phyloP scores from a whole-genome alignment of 192 early-diverging fungal genomes.

The Allomyces arbusculus region DNA sequence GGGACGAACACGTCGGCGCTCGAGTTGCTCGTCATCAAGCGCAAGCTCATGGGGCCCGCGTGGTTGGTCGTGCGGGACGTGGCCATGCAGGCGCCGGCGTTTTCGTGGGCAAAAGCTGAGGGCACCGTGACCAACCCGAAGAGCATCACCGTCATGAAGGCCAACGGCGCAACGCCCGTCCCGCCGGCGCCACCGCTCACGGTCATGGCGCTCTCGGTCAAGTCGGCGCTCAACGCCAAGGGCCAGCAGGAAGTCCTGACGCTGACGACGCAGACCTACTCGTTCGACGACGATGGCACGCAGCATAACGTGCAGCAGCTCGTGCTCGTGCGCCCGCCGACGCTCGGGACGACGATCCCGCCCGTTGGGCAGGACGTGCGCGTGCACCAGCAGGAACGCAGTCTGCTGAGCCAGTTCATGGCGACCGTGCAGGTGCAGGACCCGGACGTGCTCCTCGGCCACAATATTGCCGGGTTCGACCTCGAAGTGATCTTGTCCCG shows the following conservation, averaged over 20 bases:
- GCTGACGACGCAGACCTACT: neutral
- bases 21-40: slow-evolving; percentile 85
- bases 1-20: slow-evolving; percentile 65
- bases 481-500: slow-evolving; percentile 83
- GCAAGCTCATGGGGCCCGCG: slow-evolving; percentile 87
- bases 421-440: slow-evolving; percentile 56
- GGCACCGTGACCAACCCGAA: slow-evolving; percentile 48
- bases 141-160: slow-evolving; percentile 24
- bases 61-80: slow-evolving; percentile 64
- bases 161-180: slow-evolving; percentile 15
- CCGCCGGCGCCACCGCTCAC: slow-evolving; percentile 50
- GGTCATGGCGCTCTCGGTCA: slow-evolving; percentile 67
- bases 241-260: neutral
- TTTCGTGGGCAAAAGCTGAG: slow-evolving; percentile 83
- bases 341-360: neutral
- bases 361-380: no score
- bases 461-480: slow-evolving; percentile 92
- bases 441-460: slow-evolving; percentile 86
- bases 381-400: neutral
- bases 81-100: slow-evolving; percentile 14
- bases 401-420: slow-evolving; percentile 2
- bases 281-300: neutral
- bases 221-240: slow-evolving; percentile 54
- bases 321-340: neutral
- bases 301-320: neutral